Evolutionary conservation across 1,284 basidiomycete species (phyloP).

Genomic region (Marasmius fiardii): DNA sequence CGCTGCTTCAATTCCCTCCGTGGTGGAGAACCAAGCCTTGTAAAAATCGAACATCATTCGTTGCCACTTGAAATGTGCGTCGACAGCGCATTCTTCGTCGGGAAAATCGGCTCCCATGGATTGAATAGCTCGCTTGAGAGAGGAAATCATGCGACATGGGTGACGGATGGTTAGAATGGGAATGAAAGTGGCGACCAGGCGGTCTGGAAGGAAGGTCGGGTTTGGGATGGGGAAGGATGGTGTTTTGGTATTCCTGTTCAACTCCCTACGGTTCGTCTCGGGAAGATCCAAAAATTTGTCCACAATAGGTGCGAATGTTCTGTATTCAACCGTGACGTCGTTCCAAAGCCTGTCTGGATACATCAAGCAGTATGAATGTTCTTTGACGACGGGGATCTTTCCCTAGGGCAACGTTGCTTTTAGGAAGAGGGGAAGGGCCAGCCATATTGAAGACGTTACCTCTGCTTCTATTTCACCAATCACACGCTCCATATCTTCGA

Average conservation of each 20-base stretch:
- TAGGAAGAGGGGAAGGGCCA: neutral
- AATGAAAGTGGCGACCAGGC: neutral
- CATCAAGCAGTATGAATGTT: neutral
- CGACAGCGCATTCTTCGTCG: neutral
- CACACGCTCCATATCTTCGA: neutral
- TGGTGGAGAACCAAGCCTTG: neutral
- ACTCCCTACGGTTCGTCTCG: neutral
- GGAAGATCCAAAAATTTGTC: neutral
- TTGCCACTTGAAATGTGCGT: neutral
- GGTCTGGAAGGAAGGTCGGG: conserved; percentile 1
- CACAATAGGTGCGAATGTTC: neutral
- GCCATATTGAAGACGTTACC: neutral
- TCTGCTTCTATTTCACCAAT: neutral
- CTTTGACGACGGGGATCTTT: neutral
- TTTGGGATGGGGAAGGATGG: neutral
- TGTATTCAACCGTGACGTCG: neutral
- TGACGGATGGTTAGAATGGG: neutral
- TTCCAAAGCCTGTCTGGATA: neutral
- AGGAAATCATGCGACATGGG: neutral
- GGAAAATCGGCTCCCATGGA: neutral
- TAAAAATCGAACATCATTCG: neutral
- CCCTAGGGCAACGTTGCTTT: neutral
- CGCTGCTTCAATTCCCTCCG: too few relatives aligned
- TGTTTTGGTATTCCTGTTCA: neutral
- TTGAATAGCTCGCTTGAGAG: neutral